phyloP scores from a whole-genome alignment of 2,329 filamentous ascomycete species.

The Colletotrichum sp. region DNA sequence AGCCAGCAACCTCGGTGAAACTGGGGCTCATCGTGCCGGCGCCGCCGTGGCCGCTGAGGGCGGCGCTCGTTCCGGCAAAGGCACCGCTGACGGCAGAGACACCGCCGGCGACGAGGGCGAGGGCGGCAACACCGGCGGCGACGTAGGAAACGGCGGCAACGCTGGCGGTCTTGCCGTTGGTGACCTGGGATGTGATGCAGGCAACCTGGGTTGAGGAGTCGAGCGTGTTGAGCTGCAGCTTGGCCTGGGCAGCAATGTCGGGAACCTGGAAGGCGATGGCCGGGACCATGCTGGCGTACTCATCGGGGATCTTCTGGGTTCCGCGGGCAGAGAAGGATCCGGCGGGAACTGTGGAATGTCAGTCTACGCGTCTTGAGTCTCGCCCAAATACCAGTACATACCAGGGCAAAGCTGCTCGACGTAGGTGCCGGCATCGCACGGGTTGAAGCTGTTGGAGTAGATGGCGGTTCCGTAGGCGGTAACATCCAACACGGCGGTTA shows the following conservation, averaged over 20 bases:
- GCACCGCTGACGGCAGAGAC: conserved; percentile 70
- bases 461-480: conserved; percentile 84
- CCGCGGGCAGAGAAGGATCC: conserved; percentile 78
- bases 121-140: conserved; percentile 85
- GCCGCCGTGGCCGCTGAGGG: conserved; percentile 59
- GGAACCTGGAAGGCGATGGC: conserved; percentile 89
- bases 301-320: conserved; percentile 70
- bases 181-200: conserved; percentile 81
- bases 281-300: conserved; percentile 79
- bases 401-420: conserved; percentile 82
- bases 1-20: conserved; percentile 84
- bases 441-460: conserved; percentile 82
- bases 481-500: conserved; percentile 77
- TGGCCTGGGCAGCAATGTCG: conserved; percentile 87
- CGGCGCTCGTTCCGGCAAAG: conserved; percentile 57
- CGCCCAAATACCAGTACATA: conserved; percentile 42
- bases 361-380: conserved; percentile 4
- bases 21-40: conserved; percentile 76
- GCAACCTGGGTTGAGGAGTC: conserved; percentile 63
- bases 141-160: conserved; percentile 81
- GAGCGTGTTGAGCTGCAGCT: conserved; percentile 71
- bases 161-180: conserved; percentile 84
- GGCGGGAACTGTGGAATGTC: conserved; percentile 63
- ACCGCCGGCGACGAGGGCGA: conserved; percentile 76
- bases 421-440: conserved; percentile 72